Evolutionary conservation across 192 early-diverging fungal genomes (phyloP), one percentile per base, ranked within the genome.

Genomic region (Backusella tuberculispora): DNA sequence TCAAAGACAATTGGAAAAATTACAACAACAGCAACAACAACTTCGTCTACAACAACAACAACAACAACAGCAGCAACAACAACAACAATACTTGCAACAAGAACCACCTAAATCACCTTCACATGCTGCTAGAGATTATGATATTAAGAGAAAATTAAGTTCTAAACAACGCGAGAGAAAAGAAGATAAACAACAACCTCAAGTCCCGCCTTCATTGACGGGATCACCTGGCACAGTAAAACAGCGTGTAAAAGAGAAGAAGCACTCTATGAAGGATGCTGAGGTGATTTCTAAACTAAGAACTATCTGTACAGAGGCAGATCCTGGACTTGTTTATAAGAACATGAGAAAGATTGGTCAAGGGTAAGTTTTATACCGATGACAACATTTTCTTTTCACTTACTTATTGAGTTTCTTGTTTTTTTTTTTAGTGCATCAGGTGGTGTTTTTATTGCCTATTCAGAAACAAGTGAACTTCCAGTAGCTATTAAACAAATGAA

Each of bases 401-500:
- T 17, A 17, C 42, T 10, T 37, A 21, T 46, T 42, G 15, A 4
- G 26, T 66, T 44, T 13, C n/a, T 19, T n/a, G n/a, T 38, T 9
- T 45, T 44, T 43, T 38, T 77, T 43, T 66, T 40, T 40, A 67
- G 68, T 42, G 94, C 94, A 14, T 95, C 93, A 56, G 94, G 93
- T 40, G 89, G 91, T 43, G 94, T 95, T 19, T 95, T 81, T 69
- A 93, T 88, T 5, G 92, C 94, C 8, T 85, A 90, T 79, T 84
- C 86, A 45, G 77, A 86, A 5, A 73, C 72, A 29, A 83, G 83
- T 37, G 76, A 81, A 15, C 77, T 84, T 19, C 81, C 85, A 4
- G 94, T 95, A 8, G 94, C 93, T 0, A 95, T 95, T 78, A 95
- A 95, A 84, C 94, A 95, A 78, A 95, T 95, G 92, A 91, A 94